Evolutionary conservation across 306 rosid species (phyloP).

Genomic region (Clitoria ternatea): DNA sequence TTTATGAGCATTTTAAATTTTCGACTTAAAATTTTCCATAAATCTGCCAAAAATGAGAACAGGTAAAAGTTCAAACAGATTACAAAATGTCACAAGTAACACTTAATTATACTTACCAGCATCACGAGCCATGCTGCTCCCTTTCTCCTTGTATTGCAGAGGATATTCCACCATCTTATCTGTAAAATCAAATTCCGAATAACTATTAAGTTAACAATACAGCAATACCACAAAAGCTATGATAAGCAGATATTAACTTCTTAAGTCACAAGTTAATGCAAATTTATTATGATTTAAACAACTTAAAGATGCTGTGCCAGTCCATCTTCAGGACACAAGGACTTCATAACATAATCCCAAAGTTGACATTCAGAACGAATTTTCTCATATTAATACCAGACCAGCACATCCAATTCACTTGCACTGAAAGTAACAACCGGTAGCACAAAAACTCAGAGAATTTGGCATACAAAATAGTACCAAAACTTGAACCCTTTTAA

Average conservation of each 20-base stretch:
- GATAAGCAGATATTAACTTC: conserved; percentile 7
- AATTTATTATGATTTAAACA: background rate
- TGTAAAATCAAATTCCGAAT: conserved; percentile 36
- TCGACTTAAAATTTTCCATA: background rate
- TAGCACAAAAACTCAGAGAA: background rate
- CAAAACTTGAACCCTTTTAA: background rate
- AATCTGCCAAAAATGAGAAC: background rate
- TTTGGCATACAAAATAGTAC: background rate
- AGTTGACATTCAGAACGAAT: background rate
- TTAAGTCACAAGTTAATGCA: background rate
- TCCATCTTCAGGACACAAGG: conserved; percentile 4
- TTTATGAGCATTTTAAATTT: background rate
- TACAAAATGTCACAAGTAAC: conserved; percentile 13
- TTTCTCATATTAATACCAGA: background rate
- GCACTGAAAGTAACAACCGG: conserved; percentile 8
- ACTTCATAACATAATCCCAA: background rate
- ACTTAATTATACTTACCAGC: conserved; percentile 47
- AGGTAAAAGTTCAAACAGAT: conserved; percentile 7
- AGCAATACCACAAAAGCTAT: background rate
- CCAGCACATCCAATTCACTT: background rate
- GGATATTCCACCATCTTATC: conserved; percentile 68
- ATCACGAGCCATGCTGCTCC: conserved; percentile 49
- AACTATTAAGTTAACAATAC: conserved; percentile 16
- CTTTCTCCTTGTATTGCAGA: conserved; percentile 66
- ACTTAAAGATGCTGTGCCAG: conserved; percentile 7